These are phyloP conservation scores for Porphyrellus sp. DNA, from an alignment of 1,284 basidiomycete genomes.

Conservation along the genomic window DNA sequence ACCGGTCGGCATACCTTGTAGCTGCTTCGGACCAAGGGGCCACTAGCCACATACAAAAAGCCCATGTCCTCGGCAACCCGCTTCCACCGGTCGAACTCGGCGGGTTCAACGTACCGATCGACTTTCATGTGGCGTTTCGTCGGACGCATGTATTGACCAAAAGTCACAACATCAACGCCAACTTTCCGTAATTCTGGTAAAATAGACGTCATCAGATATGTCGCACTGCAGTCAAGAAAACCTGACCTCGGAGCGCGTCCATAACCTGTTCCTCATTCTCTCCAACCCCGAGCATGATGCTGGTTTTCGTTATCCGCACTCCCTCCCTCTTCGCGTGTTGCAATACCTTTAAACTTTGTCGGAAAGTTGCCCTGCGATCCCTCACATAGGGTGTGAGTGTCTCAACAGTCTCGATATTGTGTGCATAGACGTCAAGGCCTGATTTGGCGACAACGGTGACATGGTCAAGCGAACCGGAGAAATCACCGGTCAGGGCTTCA, in stretches of 20 bases:
- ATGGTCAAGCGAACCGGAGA: constrained; percentile 73
- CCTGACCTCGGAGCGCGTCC: constrained; percentile 76
- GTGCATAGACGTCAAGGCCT: constrained; percentile 96
- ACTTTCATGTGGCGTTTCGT: constrained; percentile 99
- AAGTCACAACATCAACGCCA: constrained; percentile 96
- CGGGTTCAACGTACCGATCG: constrained; percentile 90
- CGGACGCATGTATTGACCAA: constrained; percentile 99
- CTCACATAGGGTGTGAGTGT: constrained; percentile 92
- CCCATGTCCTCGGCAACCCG: constrained; percentile 87
- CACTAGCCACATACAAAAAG: constrained; percentile 96
- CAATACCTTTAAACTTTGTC: constrained; percentile 85
- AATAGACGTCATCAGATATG: background rate
- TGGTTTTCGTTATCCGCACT: constrained; percentile 93
- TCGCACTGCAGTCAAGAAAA: constrained; percentile 3
- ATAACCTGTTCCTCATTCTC: constrained; percentile 85
- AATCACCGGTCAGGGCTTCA: constrained; percentile 96
- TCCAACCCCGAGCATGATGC: constrained; percentile 98
- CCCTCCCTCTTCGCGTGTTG: constrained; percentile 80
- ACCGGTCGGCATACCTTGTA: constrained; percentile 73
- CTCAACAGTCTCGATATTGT: constrained; percentile 97
- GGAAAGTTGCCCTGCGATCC: constrained; percentile 91
- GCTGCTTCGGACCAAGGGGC: constrained; percentile 92
- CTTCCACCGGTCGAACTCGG: constrained; percentile 93
- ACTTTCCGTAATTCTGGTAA: constrained; percentile 76
- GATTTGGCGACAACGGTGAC: constrained; percentile 86